phyloP scores from a whole-genome alignment of 768 basidiomycete species.

The Pholiota microspora region DNA sequence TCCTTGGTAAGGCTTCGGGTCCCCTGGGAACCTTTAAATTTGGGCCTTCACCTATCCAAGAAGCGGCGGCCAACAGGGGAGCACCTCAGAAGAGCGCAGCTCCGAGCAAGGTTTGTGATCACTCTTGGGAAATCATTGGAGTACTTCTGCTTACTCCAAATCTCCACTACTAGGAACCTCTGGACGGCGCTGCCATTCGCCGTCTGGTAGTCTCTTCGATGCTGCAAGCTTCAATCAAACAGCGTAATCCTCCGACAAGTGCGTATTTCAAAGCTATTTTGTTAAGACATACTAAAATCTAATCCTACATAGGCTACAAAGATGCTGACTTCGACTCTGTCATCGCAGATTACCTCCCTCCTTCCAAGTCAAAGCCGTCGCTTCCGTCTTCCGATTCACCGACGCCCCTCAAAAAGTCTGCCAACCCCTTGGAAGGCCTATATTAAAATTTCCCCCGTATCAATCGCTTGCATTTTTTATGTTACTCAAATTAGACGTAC shows the following conservation, averaged over 20 bases:
- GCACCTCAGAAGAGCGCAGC: slow-evolving; percentile 23
- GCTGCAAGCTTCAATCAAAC: slow-evolving; percentile 52
- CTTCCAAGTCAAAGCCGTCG: slow-evolving; percentile 22
- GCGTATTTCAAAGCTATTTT: background rate
- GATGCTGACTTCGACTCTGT: slow-evolving; percentile 69
- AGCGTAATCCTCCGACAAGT: slow-evolving; percentile 45
- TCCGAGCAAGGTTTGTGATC: slow-evolving; percentile 31
- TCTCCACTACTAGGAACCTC: slow-evolving; percentile 29
- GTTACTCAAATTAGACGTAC: slow-evolving; percentile 6
- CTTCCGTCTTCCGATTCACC: slow-evolving; percentile 11
- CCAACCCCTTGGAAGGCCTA: slow-evolving; percentile 35
- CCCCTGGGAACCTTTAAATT: slow-evolving; percentile 76
- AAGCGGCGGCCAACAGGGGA: slow-evolving; percentile 24
- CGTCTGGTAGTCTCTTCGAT: slow-evolving; percentile 62
- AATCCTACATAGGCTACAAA: slow-evolving; percentile 32
- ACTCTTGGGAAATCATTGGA: no score
- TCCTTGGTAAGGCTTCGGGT: slow-evolving; percentile 77
- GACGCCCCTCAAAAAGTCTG: slow-evolving; percentile 19
- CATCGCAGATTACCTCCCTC: slow-evolving; percentile 69
- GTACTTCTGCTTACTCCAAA: no score
- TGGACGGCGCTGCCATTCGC: slow-evolving; percentile 67
- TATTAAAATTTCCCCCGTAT: slow-evolving; percentile 19
- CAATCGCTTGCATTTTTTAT: background rate
- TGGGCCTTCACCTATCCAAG: slow-evolving; percentile 30
- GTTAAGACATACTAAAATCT: slow-evolving; percentile 7